Base-by-base conservation (phyloP, 192 early-diverging fungal genomes). In the Coemansia sp. region DNA sequence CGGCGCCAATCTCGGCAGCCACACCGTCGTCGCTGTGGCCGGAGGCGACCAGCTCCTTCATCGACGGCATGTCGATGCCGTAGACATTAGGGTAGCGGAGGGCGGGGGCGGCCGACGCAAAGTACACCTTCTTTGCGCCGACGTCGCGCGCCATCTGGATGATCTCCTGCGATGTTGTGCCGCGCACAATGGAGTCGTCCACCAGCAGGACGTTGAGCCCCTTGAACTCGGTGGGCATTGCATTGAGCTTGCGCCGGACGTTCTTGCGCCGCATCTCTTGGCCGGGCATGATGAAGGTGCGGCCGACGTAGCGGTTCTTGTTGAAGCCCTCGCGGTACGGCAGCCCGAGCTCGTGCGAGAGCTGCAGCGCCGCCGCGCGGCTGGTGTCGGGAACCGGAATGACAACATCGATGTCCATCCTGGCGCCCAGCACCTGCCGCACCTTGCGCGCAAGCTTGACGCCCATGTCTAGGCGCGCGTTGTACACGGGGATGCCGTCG, bases 281-380 rank as follows among this genome's bases (percentile, higher is more conserved):
- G 20, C 96, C 98, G 30, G 98, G 96, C 98, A 99, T 99, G 69
- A 99, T 99, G 69, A 99, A 99, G 20, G 98, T 98, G 66, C 98
- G 89, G 18, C 96, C 98, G 85, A 99, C 88, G 76, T 99, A 99
- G 67, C 96, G 84, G 89, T 99, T 99, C 86, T 99, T 99, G 85
- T 97, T 94, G 79, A 99, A 98, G 6, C 98, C 98, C 90, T 99
- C 98, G 64, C 98, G 94, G 76, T 96, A 99, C 52, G 89, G 74
- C 60, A 95, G 89, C 58, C 94, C 91, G 61, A 99, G 82, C 76
- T 92, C 89, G 68, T 93, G 90, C 30, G 96, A 92, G 3, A 91
- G 86, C 84, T 99, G 95, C 72, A 99, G 79, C 41, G 97, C 98
- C 16, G 97, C 92, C 1, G 92, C 92, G 68, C 98, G 90, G 78